Base-by-base conservation (phyloP, 2,329 filamentous ascomycete genomes). In the Monosporascus sp. region DNA sequence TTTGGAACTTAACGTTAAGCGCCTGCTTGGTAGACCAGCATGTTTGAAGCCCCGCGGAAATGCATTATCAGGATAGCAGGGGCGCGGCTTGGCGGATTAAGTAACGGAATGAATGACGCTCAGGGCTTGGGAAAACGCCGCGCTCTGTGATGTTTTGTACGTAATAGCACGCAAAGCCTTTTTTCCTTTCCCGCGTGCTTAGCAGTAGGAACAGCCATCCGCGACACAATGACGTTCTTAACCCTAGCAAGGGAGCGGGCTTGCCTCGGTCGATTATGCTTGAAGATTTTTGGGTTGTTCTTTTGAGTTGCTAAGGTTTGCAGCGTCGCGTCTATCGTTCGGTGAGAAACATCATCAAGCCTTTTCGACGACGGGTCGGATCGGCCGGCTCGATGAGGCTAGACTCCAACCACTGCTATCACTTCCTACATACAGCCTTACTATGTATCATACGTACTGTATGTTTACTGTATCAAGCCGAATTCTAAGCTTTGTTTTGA, bases 121-220 rank as follows among this genome's bases (percentile, higher is more conserved):
- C 38, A n/a, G 9, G 38, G 17, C 17, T 20, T 39, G 55, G 44
- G 48, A 53, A 54, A 49, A 48, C 52, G 48, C 48, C 58, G 60
- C 52, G 50, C 55, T 56, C 58, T 56, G 49, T 50, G 60, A 43
- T 43, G 58, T 55, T 55, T 65, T 63, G 61, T 65, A 65, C 62
- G 62, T 65, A 65, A 65, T 65, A 61, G 60, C 54, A 60, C 55
- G 53, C 55, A 55, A 45, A 48, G 54, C 6, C 1, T 39, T 11
- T 51, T 46, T 37, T 45, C 22, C n/a, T 47, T 47, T 48, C 25
- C 8, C 18, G 27, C 18, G 14, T 52, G 7, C 41, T 37, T 55
- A 35, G 11, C 31, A 35, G 31, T 35, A 35, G 5, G 31, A 14
- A 35, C 4, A 35, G 31, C 38, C 18, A 39, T 20, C 17, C 17